Base-by-base conservation (phyloP, 805 yeast genomes). In the Sungouiella thailandica region DNA sequence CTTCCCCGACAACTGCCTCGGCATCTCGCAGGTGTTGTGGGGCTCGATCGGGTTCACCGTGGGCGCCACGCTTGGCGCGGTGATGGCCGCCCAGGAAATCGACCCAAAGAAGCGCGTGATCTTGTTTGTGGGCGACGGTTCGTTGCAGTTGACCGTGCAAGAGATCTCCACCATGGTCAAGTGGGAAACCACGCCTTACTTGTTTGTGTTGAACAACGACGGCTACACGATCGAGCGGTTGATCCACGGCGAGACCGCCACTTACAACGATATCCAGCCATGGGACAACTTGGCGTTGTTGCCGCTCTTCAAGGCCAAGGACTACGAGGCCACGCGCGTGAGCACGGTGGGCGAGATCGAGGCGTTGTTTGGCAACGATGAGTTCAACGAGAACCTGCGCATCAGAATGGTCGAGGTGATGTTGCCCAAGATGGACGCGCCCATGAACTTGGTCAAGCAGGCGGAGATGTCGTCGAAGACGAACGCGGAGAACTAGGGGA, bases 101-200 rank as follows among this genome's bases (percentile, higher is more conserved):
- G 49, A 44, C 50, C 50, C 50, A 12, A 40, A 36, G 36, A 53
- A 56, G 47, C 52, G 68, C 49, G 67, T 60, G 30, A 50, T 62
- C 25, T 49, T 62, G 40, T 62, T 62, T 36, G 63, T 62, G n/a
- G 68, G 68, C 28, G 68, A 62, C 43, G 68, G 68, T 28, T 61
- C 68, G 10, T 58, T 62, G 47, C 68, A 62, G 36, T 53, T 62
- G 37, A 60, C 68, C 2, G 65, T 59, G n/a, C 68, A 62, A 39
- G 68, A 62, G 32, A 55, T 62, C 36, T 57, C 62, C 25, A 49
- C 67, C 20, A 60, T 62, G 65, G 52, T 57, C 34, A 54, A 60
- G 43, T 47, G 60, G 50, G 50, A 54, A 22, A 56, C 47, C 31
- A 55, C 58, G 20, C 60, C 64, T 14, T 60, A 62, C 46, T 44